Evolutionary conservation across 139 green algal species (phyloP), one percentile per base, ranked within the genome.

Genomic region (Coelastrella sp.): DNA sequence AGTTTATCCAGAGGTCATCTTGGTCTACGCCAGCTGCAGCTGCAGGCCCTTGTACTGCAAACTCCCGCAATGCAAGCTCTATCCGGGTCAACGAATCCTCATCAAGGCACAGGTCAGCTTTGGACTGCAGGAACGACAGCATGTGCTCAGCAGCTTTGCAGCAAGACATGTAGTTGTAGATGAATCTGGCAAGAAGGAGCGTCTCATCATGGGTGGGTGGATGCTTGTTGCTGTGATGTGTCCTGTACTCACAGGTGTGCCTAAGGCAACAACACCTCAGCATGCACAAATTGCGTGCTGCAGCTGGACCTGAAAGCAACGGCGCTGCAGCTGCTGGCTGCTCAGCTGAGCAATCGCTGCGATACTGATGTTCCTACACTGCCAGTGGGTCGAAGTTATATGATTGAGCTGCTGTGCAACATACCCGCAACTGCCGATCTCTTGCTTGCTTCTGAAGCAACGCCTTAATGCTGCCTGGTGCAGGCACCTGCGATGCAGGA

Each of bases 1-100:
- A 96, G 83, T 95, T 93, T 43, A 95, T 91, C 8, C 90, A 81
- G 3, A 88, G 63, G 35, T 92, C 85, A 9, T 59, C 71, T 57
- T 51, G 21, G 2, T 87, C 85, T 0, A 62, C 83, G 2, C 86
- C 23, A 35, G 5, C 32, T 32, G 67, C 64, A 45, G 38, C 66
- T 80, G 62, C 25, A 67, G 66, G 34, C 23, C 21, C 5, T 6
- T 5, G 11, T 21, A 63, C 62, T 41, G 62, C 62, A 40, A 43
- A 41, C 27, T 71, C 62, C 17, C 32, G 62, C 62, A 71, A 30
- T 0, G 32, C n/a, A 11, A 59, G 45, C 37, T 71, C 32, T 8
- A 41, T 30, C n/a, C 27, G 5, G 2, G 0, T 21, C 48, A 64
- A n/a, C 0, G 57, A 35, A 11, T 60, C 68, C 7, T 57, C 35